These are phyloP conservation scores for Boletus coccyginus DNA, from an alignment of 768 basidiomycete species.

Conservation along the genomic window DNA sequence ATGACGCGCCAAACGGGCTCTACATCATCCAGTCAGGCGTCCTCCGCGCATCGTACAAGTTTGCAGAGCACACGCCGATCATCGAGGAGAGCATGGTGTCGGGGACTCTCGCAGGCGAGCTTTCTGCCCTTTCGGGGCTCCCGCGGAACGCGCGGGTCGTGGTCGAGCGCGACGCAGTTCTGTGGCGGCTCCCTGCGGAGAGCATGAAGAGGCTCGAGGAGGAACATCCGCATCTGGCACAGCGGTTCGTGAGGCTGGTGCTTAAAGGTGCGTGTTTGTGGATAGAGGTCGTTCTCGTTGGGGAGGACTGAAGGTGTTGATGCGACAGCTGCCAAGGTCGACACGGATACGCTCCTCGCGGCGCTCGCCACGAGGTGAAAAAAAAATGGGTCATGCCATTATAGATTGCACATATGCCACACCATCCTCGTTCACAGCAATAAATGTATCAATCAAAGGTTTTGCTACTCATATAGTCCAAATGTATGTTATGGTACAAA, in stretches of 20 bases:
- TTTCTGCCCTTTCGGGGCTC: conserved; percentile 77
- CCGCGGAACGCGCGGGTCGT: conserved; percentile 83
- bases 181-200: conserved; percentile 76
- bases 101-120: conserved; percentile 88
- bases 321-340: conserved; percentile 56
- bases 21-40: conserved; percentile 90
- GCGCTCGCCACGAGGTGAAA: conserved; percentile 46
- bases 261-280: conserved; percentile 58
- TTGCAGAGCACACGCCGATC: conserved; percentile 60
- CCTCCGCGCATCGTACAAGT: conserved; percentile 78
- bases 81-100: conserved; percentile 93
- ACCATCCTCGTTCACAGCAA: conserved; percentile 5
- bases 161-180: conserved; percentile 70
- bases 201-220: conserved; percentile 60
- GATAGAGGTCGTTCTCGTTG: background rate
- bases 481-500: background rate
- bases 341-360: conserved; percentile 58
- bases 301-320: background rate
- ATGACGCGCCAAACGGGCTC: conserved; percentile 75
- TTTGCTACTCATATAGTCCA: background rate
- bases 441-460: background rate
- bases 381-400: background rate
- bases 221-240: conserved; percentile 66
- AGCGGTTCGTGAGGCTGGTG: conserved; percentile 62
- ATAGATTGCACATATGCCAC: background rate